Base-by-base conservation (phyloP, 2,329 filamentous ascomycete genomes). In the Penicillium decumbens region DNA sequence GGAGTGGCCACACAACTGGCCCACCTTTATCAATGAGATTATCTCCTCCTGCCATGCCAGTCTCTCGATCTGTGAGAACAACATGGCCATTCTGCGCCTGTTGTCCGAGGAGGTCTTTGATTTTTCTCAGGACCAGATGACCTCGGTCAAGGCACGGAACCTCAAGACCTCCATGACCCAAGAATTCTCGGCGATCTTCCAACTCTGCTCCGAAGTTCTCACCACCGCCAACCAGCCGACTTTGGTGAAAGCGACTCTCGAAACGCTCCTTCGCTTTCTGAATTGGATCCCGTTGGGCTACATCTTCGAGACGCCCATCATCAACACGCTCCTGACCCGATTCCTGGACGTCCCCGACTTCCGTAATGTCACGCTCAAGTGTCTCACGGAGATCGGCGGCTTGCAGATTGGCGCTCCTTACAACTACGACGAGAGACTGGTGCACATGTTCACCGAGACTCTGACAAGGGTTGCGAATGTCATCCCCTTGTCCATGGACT, bases 1-100 rank as follows among this genome's bases (percentile, higher is more conserved):
- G 75, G 93, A 98, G 74, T 98, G 93, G 93, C 93, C 93, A 49
- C 92, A 97, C 75, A 95, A 98, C 78, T 98, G 95, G 93, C 93
- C 95, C 9, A 95, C 90, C 18, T 98, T 98, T 74, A 97, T 98
- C 80, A 97, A 97, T 78, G 93, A 98, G 77, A 98, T 98, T 72
- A 90, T 98, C 63, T 87, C 89, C 20, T 92, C 93, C 48, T 97
- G 91, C 74, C 91, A 95, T 70, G 92, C 89, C 60, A 96, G 88
- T 72, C 78, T 98, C 46, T 93, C 92, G 32, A 95, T 98, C 63
- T 98, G 95, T 81, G 93, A 98, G 76, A 98, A 98, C 78, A 98
- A 98, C 79, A 98, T 98, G 93, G 90, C 89, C 57, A 97, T 98
- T 62, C 81, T 98, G 61, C 86, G 93, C 52, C 77, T 98, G 63